These are phyloP conservation scores for Heimioporus sp. DNA, from an alignment of 768 basidiomycete genomes.

Conservation along the genomic window DNA sequence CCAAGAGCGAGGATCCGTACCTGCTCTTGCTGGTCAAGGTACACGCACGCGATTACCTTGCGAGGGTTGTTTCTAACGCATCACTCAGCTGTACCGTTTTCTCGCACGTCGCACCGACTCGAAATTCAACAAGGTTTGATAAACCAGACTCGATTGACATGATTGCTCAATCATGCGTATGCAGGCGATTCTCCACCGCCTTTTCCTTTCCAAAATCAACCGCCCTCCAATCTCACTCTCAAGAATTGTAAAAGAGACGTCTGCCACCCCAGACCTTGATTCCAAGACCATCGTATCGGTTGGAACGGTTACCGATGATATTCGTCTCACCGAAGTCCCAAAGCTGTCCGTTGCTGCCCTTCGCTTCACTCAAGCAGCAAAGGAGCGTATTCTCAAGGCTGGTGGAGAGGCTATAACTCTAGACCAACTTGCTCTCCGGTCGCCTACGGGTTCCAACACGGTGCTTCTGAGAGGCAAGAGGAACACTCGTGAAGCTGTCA, in stretches of 20 bases:
- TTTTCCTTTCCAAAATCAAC: conserved; percentile 97
- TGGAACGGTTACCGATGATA: conserved; percentile 93
- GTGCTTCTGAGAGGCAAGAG: conserved; percentile 89
- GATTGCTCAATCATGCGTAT: conserved; percentile 18
- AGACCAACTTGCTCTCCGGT: conserved; percentile 93
- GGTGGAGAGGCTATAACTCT: conserved; percentile 95
- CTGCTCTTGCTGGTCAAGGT: conserved; percentile 98
- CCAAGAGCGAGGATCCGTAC: conserved; percentile 99
- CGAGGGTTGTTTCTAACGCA: conserved; percentile 6
- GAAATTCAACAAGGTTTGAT: conserved; percentile 85
- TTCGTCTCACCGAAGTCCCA: conserved; percentile 81
- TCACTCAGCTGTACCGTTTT: conserved; percentile 91
- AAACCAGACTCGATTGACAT: conserved; percentile 2
- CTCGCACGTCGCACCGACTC: conserved; percentile 95
- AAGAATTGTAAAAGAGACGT: conserved; percentile 82
- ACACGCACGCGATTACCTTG: conserved; percentile 19
- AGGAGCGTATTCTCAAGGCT: conserved; percentile 92
- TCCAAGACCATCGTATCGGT: conserved; percentile 88
- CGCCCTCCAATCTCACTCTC: conserved; percentile 96
- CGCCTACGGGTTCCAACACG: conserved; percentile 95
- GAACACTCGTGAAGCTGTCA: conserved; percentile 92
- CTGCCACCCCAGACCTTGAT: conserved; percentile 57
- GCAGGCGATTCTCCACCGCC: conserved; percentile 90
- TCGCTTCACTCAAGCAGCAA: conserved; percentile 89
- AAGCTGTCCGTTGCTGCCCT: conserved; percentile 94